phyloP scores from a whole-genome alignment of 2,329 filamentous ascomycete species.

The Xylaria hypoxylon region DNA sequence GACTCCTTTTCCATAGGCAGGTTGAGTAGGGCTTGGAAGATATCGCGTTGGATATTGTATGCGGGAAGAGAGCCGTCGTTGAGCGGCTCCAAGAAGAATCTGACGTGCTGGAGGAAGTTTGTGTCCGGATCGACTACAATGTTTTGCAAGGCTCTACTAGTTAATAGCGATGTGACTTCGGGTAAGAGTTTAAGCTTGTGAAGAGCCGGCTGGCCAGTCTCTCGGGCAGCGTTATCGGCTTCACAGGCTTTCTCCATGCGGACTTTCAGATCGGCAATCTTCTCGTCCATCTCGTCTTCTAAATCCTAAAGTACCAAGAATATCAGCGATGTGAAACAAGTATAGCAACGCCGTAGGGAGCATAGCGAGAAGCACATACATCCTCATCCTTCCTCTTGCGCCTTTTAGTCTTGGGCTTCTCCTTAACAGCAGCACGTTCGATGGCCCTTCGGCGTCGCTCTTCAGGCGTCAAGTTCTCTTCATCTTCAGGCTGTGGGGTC shows the following conservation, averaged over 20 bases:
- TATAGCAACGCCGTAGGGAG: background rate
- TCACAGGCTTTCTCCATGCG: conserved; percentile 92
- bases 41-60: conserved; percentile 96
- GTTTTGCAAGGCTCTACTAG: conserved; percentile 86
- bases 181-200: conserved; percentile 95
- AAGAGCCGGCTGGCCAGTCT: conserved; percentile 81
- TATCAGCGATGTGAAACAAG: conserved; percentile 21
- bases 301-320: conserved; percentile 71
- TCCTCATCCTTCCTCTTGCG: conserved; percentile 88
- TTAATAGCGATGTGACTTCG: conserved; percentile 87
- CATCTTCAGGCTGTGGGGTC: conserved; percentile 73
- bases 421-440: conserved; percentile 87
- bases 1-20: conserved; percentile 92
- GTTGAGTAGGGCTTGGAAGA: conserved; percentile 82
- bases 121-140: conserved; percentile 93
- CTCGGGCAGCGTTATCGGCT: conserved; percentile 84
- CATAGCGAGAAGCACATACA: conserved; percentile 61
- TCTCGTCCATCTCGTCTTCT: conserved; percentile 88
- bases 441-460: conserved; percentile 86
- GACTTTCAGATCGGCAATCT: conserved; percentile 87
- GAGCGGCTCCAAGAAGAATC: conserved; percentile 96
- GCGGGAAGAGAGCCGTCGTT: conserved; percentile 94
- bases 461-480: conserved; percentile 84
- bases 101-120: conserved; percentile 93
- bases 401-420: conserved; percentile 79